Evolutionary conservation across 495 filamentous ascomycete genomes (phyloP), one percentile per base, ranked within the genome.

Genomic region (Apiosordaria backusii): DNA sequence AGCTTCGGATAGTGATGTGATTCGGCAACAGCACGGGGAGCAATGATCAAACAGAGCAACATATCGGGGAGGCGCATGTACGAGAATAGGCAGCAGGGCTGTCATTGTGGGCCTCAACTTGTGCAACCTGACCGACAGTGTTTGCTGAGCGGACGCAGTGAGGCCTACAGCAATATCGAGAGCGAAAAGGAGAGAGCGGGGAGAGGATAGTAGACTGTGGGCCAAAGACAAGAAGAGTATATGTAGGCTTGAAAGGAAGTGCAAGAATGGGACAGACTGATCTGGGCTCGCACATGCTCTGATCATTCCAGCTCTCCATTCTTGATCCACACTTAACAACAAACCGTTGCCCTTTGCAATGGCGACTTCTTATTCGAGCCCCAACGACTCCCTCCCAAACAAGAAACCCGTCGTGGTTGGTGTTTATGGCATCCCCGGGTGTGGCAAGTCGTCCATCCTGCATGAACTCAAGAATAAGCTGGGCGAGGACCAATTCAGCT

Each of bases 401-500:
- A 19, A 18, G 9, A 79, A 76, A 57, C 77, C 82, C 18, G 70
- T 74, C 24, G 72, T 89, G 24, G 72, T 90, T 19, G 87, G 88
- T 21, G 55, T 90, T 10, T 89, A 89, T 68, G 88, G 86, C 24
- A 15, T 90, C 62, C 78, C 87, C 7, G 88, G 87, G n/a, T 82
- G 71, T 25, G 87, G 87, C 16, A 90, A 89, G 72, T 78, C 84
- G 4, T 79, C 68, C 65, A 64, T 88, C 13, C 67, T 87, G 24
- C 60, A 77, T 1, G 65, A 81, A 35, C 70, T 90, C 16, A 73
- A 78, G 69, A 0, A 74, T 18, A 52, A 74, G 35, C 75, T 85
- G 23, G 73, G 68, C 24, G 23, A 74, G 55, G 63, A 78, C 16
- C 21, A 72, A 18, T 88, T 87, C 67, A 50, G 55, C 0, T 85